A percentile compares a stretch with the other conserved stretches of the same genome.
phyloP scores from a whole-genome alignment of 352 stramenopile genomes.

The Pythium dissotocum region DNA sequence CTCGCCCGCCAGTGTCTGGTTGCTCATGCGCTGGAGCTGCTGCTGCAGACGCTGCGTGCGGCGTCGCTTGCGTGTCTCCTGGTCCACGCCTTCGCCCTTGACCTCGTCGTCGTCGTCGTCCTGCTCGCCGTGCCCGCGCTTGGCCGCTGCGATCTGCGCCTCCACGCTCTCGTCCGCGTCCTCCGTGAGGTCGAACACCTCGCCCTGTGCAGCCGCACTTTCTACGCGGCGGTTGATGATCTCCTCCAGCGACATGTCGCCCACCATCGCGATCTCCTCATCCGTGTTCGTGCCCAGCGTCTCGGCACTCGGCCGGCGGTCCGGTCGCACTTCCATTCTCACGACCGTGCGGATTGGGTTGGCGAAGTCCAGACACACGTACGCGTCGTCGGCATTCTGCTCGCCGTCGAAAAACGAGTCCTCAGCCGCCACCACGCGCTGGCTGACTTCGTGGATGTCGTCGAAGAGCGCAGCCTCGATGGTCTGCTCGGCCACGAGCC shows the following conservation, averaged over 20 bases:
- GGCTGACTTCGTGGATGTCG: slow-evolving; percentile 61
- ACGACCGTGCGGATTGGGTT: slow-evolving; percentile 55
- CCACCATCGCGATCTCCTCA: slow-evolving; percentile 72
- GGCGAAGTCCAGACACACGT: slow-evolving; percentile 60
- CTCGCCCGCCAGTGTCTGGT: background rate
- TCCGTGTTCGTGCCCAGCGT: slow-evolving; percentile 28
- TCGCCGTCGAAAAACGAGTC: slow-evolving; percentile 74
- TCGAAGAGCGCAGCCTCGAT: slow-evolving; percentile 76
- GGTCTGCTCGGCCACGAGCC: slow-evolving; percentile 73
- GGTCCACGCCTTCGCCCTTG: background rate
- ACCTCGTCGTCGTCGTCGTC: slow-evolving; percentile 1
- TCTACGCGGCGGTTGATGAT: slow-evolving; percentile 62
- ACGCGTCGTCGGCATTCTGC: slow-evolving; percentile 43
- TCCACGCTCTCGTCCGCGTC: slow-evolving; percentile 40
- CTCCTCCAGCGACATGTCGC: slow-evolving; percentile 73
- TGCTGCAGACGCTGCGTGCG: slow-evolving; percentile 9
- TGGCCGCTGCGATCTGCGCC: slow-evolving; percentile 20
- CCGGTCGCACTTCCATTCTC: slow-evolving; percentile 46
- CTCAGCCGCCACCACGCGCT: slow-evolving; percentile 45
- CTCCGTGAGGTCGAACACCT: slow-evolving; percentile 72
- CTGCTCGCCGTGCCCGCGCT: slow-evolving; percentile 11
- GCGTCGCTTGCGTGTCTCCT: slow-evolving; percentile 18
- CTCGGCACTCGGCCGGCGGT: slow-evolving; percentile 28
- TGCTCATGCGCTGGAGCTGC: background rate
- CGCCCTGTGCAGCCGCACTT: slow-evolving; percentile 46